Evolutionary conservation across 768 basidiomycete genomes (phyloP).

Genomic region (Boletus fagicola): DNA sequence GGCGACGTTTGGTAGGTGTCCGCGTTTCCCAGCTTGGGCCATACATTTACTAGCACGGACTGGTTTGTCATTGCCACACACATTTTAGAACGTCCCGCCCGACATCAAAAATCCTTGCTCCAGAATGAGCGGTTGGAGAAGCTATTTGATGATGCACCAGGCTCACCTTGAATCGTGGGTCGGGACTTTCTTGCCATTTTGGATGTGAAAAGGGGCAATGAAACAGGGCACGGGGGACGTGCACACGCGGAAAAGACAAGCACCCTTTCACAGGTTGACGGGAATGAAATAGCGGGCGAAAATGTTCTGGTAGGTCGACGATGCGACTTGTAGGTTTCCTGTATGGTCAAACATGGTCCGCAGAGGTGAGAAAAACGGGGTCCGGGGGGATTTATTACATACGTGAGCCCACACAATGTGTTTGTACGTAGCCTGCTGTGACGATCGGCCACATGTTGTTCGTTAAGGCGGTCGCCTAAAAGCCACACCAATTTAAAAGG

Average conservation of each 20-base stretch:
- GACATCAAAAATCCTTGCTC: conserved; percentile 10
- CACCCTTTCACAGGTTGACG: conserved; percentile 9
- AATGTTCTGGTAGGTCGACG: not conserved
- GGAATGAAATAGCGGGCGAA: conserved; percentile 21
- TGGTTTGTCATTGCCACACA: conserved; percentile 14
- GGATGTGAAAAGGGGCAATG: conserved; percentile 14
- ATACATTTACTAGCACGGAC: conserved; percentile 1
- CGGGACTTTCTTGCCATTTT: conserved; percentile 8
- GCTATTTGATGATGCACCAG: conserved; percentile 7
- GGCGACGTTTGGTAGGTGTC: conserved; percentile 3
- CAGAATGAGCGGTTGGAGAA: conserved; percentile 8
- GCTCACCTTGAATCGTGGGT: not conserved
- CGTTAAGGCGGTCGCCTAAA: conserved; percentile 21
- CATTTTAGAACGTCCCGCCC: not conserved
- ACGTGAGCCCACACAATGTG: conserved; percentile 12
- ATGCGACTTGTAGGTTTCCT: conserved; percentile 11
- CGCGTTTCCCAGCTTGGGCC: conserved; percentile 2
- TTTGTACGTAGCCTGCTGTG: conserved; percentile 27
- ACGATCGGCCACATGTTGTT: conserved; percentile 26
- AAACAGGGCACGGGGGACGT: conserved; percentile 14
- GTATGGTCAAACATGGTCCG: not conserved
- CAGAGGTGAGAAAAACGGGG: conserved; percentile 5
- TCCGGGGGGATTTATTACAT: conserved; percentile 19
- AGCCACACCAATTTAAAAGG: conserved; percentile 11
- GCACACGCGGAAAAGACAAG: conserved; percentile 8